Percentiles rank a stretch among this genome's conserved stretches.
phyloP scores from a whole-genome alignment of 306 rosid genomes.

The Cucumis hystrix region DNA sequence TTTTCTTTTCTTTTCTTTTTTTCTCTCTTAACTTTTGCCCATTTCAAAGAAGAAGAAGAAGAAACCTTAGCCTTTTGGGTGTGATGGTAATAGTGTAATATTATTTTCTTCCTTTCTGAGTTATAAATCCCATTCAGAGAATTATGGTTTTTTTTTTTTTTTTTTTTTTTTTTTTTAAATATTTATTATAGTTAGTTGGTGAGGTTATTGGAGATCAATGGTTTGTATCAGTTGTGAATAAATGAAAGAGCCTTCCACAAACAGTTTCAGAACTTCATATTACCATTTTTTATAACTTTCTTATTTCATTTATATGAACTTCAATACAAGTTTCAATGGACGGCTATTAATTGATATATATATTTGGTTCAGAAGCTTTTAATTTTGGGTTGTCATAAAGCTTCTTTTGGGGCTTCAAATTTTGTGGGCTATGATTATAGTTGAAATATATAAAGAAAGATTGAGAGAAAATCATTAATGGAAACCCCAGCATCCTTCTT shows the following conservation, averaged over 20 bases:
- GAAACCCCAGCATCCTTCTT: too few species aligned
- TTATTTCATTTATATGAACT: neutral
- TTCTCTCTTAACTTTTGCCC: neutral
- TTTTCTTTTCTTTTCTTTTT: neutral
- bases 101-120: neutral
- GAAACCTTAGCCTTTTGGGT: neutral
- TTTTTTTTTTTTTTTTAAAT: too few species aligned
- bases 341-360: neutral
- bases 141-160: neutral
- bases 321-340: neutral
- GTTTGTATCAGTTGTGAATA: neutral
- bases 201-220: constrained; percentile 1
- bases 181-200: neutral
- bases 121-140: neutral
- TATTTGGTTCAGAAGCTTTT: neutral
- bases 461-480: too few species aligned
- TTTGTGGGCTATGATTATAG: too few species aligned
- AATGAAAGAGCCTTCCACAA: neutral
- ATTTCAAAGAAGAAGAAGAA: neutral
- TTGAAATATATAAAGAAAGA: too few species aligned
- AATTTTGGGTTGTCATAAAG: too few species aligned
- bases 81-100: neutral
- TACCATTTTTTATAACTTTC: neutral
- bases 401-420: too few species aligned
- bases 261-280: neutral